A percentile compares a stretch with the other conserved stretches of the same genome.
phyloP scores from a whole-genome alignment of 805 yeast species.

The Teunomyces barrocoloradensis region DNA sequence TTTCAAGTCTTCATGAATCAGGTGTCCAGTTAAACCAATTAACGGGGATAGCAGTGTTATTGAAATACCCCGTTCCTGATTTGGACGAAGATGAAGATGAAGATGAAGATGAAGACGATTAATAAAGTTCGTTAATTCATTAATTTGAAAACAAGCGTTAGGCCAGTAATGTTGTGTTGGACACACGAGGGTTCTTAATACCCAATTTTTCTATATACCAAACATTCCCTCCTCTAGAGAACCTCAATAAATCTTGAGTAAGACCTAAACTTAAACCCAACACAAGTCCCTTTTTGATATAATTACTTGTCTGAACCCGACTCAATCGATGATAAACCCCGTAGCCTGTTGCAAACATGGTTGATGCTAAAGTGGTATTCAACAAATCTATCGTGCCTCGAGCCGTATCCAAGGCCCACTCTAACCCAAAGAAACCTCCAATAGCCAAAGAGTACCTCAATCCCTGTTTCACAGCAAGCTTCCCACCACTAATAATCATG shows the following conservation, averaged over 20 bases:
- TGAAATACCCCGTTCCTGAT: conserved; percentile 80
- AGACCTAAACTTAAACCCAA: conserved; percentile 64
- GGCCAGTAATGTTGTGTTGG: not conserved
- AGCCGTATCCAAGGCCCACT: conserved; percentile 54
- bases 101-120: conserved; percentile 15
- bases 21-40: conserved; percentile 88
- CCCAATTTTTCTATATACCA: conserved; percentile 55
- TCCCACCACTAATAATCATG: conserved; percentile 55
- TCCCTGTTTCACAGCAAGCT: conserved; percentile 43
- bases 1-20: conserved; percentile 82
- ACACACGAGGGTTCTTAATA: conserved; percentile 13
- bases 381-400: conserved; percentile 57
- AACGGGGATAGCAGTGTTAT: conserved; percentile 87
- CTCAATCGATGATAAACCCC: conserved; percentile 47
- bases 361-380: conserved; percentile 60
- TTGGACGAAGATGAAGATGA: conserved; percentile 41
- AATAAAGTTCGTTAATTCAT: not conserved
- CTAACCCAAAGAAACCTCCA: conserved; percentile 54
- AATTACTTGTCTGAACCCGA: conserved; percentile 38
- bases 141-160: not conserved
- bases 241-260: conserved; percentile 62
- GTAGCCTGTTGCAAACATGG: conserved; percentile 49
- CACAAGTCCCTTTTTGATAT: conserved; percentile 50
- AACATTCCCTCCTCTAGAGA: conserved; percentile 55
- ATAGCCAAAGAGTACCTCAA: conserved; percentile 40